Conservation (phyloP, 495 filamentous ascomycete species). For the Penicillium cataractarum region DNA sequence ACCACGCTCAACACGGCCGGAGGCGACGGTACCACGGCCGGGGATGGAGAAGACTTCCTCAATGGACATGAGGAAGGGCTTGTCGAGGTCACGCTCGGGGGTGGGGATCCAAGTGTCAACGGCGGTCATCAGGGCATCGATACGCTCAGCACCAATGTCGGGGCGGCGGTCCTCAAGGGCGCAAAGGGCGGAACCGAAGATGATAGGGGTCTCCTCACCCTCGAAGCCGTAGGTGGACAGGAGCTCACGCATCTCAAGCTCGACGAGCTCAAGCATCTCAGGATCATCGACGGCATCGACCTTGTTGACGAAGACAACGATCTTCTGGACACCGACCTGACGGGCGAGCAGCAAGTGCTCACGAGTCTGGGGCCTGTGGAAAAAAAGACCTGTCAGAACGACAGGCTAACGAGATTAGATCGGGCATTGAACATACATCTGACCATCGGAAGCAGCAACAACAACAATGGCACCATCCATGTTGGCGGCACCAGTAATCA, state of each 20-base stretch:
- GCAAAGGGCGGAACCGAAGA: slow-evolving; percentile 95
- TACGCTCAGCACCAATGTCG: slow-evolving; percentile 83
- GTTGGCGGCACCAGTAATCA: slow-evolving; percentile 96
- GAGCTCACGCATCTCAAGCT: slow-evolving; percentile 99
- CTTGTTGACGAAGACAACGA: slow-evolving; percentile 99
- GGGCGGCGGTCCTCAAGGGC: slow-evolving; percentile 85
- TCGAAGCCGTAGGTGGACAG: slow-evolving; percentile 92
- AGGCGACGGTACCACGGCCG: slow-evolving; percentile 95
- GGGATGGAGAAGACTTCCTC: slow-evolving; percentile 99
- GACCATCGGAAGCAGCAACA: slow-evolving; percentile 96
- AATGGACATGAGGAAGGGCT: slow-evolving; percentile 97
- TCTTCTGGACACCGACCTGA: slow-evolving; percentile 95
- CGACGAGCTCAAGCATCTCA: slow-evolving; percentile 99
- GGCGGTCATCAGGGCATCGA: slow-evolving; percentile 84
- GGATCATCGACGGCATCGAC: slow-evolving; percentile 93
- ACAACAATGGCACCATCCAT: slow-evolving; percentile 99
- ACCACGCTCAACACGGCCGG: slow-evolving; percentile 97
- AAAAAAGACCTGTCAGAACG: slow-evolving; percentile 27
- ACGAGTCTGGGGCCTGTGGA: slow-evolving; percentile 86
- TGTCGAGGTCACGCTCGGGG: slow-evolving; percentile 86
- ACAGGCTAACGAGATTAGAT: not conserved
- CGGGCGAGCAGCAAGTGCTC: slow-evolving; percentile 97
- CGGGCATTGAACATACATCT: slow-evolving; percentile 66
- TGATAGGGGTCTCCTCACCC: slow-evolving; percentile 94
- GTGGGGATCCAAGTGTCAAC: slow-evolving; percentile 97